Percentiles rank a stretch among this genome's conserved stretches.
Conservation (phyloP, 2,329 filamentous ascomycete genomes). For the Claviceps purpurea region DNA sequence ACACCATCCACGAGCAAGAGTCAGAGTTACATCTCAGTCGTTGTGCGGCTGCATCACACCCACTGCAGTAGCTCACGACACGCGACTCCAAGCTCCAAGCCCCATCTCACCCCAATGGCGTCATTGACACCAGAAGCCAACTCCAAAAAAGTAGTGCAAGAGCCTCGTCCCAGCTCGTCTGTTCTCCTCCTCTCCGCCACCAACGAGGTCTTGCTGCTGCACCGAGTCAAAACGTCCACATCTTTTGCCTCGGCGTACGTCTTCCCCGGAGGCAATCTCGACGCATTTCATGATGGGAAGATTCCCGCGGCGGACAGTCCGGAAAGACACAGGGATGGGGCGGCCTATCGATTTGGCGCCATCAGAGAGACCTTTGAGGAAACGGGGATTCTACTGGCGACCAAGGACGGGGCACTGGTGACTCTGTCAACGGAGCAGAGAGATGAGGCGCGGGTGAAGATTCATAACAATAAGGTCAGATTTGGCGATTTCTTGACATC, state of each 20-base stretch:
- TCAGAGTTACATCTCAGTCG: neutral
- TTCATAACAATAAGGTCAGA: conserved; percentile 51
- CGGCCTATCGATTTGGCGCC: conserved; percentile 66
- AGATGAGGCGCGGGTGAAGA: conserved; percentile 50
- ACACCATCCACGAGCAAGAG: neutral
- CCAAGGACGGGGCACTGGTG: conserved; percentile 39
- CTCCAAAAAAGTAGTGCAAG: conserved; percentile 13
- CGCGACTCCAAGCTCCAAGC: neutral
- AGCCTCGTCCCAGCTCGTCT: conserved; percentile 55
- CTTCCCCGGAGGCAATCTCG: conserved; percentile 83
- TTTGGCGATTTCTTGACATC: conserved; percentile 53
- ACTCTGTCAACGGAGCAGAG: conserved; percentile 45
- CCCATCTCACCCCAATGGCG: conserved; percentile 1
- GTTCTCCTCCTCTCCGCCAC: conserved; percentile 73
- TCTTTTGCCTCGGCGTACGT: conserved; percentile 89
- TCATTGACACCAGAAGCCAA: conserved; percentile 5
- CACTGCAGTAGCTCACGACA: conserved; percentile 1
- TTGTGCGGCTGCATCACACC: neutral
- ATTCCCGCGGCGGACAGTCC: conserved; percentile 32
- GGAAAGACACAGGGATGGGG: conserved; percentile 54
- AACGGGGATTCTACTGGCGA: conserved; percentile 72
- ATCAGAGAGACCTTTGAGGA: conserved; percentile 93
- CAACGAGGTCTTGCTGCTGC: conserved; percentile 80
- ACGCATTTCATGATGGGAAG: conserved; percentile 59
- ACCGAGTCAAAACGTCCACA: conserved; percentile 67